Conservation (phyloP, 441 rosid genomes). For the Bruguiera hainesii region DNA sequence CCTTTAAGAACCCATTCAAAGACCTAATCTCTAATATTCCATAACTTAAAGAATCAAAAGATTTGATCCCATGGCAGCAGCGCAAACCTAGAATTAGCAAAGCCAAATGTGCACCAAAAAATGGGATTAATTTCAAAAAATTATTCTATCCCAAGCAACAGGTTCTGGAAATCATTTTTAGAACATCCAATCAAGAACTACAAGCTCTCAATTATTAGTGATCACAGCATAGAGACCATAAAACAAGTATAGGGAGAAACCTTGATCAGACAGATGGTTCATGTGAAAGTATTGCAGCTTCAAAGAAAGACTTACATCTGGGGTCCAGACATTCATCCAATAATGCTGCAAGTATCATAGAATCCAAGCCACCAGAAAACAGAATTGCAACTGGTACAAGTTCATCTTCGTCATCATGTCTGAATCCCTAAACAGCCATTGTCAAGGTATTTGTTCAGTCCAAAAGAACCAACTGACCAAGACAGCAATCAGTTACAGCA, state of each 20-base stretch:
- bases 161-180: background rate
- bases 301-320: constrained; percentile 40
- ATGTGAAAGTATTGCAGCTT: background rate
- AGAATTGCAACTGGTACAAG: constrained; percentile 75
- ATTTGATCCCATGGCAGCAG: background rate
- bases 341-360: constrained; percentile 87
- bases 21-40: too few species aligned
- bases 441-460: constrained; percentile 15
- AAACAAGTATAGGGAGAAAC: too few species aligned
- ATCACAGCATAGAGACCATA: background rate
- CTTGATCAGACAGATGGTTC: background rate
- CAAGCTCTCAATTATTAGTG: background rate
- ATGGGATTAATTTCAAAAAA: background rate
- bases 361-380: constrained; percentile 94
- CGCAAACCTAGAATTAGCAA: background rate
- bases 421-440: constrained; percentile 39
- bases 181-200: background rate
- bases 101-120: background rate
- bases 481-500: background rate
- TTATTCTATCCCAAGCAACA: background rate
- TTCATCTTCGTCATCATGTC: constrained; percentile 28
- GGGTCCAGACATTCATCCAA: constrained; percentile 74
- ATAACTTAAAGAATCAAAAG: background rate
- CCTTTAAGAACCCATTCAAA: too few species aligned
- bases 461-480: background rate